Conservation (phyloP, 1,284 basidiomycete species). For the Coniferiporia weirii region DNA sequence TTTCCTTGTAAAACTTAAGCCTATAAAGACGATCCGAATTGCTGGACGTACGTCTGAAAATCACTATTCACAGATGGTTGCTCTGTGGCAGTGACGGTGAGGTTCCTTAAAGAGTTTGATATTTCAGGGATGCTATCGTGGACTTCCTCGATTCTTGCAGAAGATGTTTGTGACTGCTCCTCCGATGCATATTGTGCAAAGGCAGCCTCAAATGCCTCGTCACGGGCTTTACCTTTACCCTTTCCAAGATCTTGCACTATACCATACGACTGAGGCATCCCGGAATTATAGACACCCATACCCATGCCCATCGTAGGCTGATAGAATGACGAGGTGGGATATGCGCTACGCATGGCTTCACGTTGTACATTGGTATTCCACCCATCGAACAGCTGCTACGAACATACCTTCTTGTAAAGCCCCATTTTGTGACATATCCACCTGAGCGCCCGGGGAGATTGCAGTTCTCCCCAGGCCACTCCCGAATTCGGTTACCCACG, state of each 20-base stretch:
- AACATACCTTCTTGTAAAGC: conserved; percentile 7
- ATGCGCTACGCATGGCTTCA: conserved; percentile 29
- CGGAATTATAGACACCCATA: conserved; percentile 29
- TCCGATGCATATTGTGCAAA: conserved; percentile 59
- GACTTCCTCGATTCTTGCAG: conserved; percentile 52
- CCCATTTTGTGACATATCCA: background rate
- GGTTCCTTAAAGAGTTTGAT: conserved; percentile 37
- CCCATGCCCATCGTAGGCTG: conserved; percentile 26
- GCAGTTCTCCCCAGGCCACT: conserved; percentile 9
- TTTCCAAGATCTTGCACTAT: conserved; percentile 34
- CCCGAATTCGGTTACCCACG: conserved; percentile 52
- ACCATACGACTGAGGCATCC: conserved; percentile 27
- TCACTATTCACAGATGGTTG: background rate
- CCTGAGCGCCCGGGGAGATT: background rate
- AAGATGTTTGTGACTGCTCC: conserved; percentile 35
- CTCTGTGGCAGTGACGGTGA: conserved; percentile 24
- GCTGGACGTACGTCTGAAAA: conserved; percentile 16
- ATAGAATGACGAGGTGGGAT: conserved; percentile 32
- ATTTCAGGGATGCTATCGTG: conserved; percentile 37
- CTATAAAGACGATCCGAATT: background rate
- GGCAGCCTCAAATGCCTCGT: conserved; percentile 74
- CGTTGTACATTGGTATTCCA: background rate
- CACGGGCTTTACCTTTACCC: conserved; percentile 70
- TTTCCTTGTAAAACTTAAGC: conserved; percentile 1
- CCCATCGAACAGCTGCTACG: background rate